Evolutionary conservation across 768 basidiomycete species (phyloP).

Genomic region (Boletus reticulatus): DNA sequence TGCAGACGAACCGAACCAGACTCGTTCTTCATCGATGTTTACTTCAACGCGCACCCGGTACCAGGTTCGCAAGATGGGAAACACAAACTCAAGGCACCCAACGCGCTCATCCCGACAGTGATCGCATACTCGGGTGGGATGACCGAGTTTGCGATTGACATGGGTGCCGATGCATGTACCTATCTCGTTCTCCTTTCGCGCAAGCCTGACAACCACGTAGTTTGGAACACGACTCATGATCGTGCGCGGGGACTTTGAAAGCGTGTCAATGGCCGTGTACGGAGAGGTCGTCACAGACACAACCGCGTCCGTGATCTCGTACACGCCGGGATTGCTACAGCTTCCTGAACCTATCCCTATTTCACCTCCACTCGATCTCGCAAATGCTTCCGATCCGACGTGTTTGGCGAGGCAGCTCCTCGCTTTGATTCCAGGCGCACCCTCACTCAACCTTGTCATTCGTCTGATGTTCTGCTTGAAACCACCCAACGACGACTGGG

Average conservation of each 20-base stretch:
- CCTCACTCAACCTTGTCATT: constrained; percentile 61
- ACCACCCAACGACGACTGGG: constrained; percentile 78
- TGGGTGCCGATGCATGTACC: constrained; percentile 61
- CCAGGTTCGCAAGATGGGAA: constrained; percentile 42
- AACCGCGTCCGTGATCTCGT: constrained; percentile 33
- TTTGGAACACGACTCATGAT: constrained; percentile 78
- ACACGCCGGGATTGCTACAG: constrained; percentile 43
- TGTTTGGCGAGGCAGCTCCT: constrained; percentile 61
- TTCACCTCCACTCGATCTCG: constrained; percentile 55
- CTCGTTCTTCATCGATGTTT: constrained; percentile 71
- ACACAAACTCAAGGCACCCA: constrained; percentile 62
- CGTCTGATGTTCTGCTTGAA: constrained; percentile 80
- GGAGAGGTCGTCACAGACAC: constrained; percentile 53
- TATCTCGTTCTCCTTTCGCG: background rate
- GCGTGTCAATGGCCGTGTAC: constrained; percentile 51
- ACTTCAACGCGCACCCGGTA: constrained; percentile 68
- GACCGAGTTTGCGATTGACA: constrained; percentile 64
- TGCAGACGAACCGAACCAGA: constrained; percentile 67
- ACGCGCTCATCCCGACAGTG: constrained; percentile 68
- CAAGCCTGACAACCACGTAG: constrained; percentile 34
- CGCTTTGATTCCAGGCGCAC: constrained; percentile 56
- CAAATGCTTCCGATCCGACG: constrained; percentile 58
- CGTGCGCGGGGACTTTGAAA: constrained; percentile 69
- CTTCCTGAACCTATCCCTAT: constrained; percentile 38
- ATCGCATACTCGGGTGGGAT: constrained; percentile 71